phyloP scores from a whole-genome alignment of 805 yeast species.

The Pichia nanzhaoensis region DNA sequence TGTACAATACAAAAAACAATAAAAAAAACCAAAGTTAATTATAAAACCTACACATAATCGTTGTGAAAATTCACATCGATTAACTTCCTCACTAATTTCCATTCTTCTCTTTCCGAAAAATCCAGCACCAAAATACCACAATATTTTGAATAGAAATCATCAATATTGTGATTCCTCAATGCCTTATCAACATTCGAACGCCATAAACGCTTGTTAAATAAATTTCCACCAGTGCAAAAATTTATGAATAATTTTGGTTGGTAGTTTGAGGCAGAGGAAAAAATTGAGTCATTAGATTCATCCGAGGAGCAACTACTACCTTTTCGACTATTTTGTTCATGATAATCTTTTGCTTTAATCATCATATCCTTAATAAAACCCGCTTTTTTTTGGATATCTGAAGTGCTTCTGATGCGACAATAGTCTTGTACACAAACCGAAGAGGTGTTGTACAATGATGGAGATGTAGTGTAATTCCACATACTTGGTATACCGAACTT shows the following conservation, averaged over 20 bases:
- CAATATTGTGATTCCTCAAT: constrained; percentile 37
- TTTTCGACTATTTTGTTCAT: constrained; percentile 11
- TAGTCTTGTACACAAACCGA: constrained; percentile 62
- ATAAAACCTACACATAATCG: background rate
- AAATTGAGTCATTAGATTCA: background rate
- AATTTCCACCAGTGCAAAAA: constrained; percentile 68
- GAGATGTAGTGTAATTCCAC: constrained; percentile 61
- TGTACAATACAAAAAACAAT: too few species aligned
- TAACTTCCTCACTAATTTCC: constrained; percentile 47
- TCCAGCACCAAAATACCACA: constrained; percentile 64
- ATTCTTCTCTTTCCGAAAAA: constrained; percentile 54
- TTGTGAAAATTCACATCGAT: constrained; percentile 42
- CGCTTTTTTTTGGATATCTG: constrained; percentile 51
- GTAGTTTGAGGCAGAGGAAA: background rate
- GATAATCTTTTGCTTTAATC: constrained; percentile 39
- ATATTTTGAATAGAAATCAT: constrained; percentile 45
- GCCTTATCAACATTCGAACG: constrained; percentile 59
- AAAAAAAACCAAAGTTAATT: too few species aligned
- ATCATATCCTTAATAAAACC: constrained; percentile 51
- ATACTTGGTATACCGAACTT: constrained; percentile 62
- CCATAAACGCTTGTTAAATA: constrained; percentile 68
- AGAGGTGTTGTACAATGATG: constrained; percentile 60
- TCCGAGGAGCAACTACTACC: background rate
- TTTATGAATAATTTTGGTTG: constrained; percentile 55
- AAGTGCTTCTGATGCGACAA: constrained; percentile 51